Evolutionary conservation across 495 filamentous ascomycete genomes (phyloP), one percentile per base, ranked within the genome.

Genomic region (Neurospora sp.): DNA sequence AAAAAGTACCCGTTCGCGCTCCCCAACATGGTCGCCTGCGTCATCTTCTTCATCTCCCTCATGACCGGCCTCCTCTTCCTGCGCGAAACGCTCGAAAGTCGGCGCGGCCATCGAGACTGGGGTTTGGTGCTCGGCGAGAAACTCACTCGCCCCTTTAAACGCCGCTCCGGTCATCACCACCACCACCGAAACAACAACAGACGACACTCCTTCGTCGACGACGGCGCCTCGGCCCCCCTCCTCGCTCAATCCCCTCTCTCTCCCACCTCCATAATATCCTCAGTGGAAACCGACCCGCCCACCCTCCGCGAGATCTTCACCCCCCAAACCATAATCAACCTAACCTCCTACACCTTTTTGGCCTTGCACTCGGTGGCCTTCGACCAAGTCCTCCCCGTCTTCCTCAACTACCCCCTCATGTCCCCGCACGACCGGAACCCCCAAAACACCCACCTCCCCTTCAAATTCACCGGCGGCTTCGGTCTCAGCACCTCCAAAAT

Each of bases 371-470:
- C 87, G 6, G 88, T 94, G 70, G 91, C 91, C 1, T 96, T 88
- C 77, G 93, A 97, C 79, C 92, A 94, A 71, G 84, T 93, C 9
- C 84, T 96, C 5, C 91, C 93, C 1, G 91, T 95, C 2, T 95
- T 94, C 77, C 87, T 96, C 79, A 92, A 95, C 79, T 90, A 90
- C 76, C 92, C 91, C 74, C 74, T 71, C 12, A 76, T 84, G 38
- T 79, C 79, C 2, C 78, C 85, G 0, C 20, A 22, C 5, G 79
- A 88, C 39, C 72, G 83, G 3, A 72, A 76, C 80, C 53, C 53
- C 5, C 14, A 4, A 14, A 90, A 91, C 78, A 89, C 89, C 0
- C 83, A 86, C 40, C 85, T 93, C 3, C 93, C 93, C 0, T 91
- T 96, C 81, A 89, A 90, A 75, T 96, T 96, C 77, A 84, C 87